Evolutionary conservation across 192 early-diverging fungal species (phyloP), one percentile per base, ranked within the genome.

Genomic region (Funneliformis geosporum): DNA sequence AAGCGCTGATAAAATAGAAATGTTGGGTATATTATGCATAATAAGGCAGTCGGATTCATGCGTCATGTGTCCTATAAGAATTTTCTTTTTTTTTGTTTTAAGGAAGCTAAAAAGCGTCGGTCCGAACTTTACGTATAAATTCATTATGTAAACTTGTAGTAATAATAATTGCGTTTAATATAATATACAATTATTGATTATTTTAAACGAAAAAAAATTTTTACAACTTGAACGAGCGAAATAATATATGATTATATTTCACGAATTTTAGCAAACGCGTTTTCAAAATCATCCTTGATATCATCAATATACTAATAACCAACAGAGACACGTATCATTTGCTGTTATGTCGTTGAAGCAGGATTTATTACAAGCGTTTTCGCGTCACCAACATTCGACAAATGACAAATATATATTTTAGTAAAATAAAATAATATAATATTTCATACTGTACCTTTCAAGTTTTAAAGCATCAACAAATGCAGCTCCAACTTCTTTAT

Each of bases 311-410:
- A 85, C 81, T 97, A 95, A 47, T 96, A 82, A 60, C 96, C 96
- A 74, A 98, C 94, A 23, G 91, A 92, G 12, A 96, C 92, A 76
- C 96, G 91, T 76, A 97, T 88, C 73, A 94, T 83, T 79, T 96
- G 96, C 81, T 94, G 93, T 82, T 98, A 95, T 14, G 95, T 98
- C 8, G 95, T 97, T 38, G 89, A 82, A 25, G 93, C 86, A 11
- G 96, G 94, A 73, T 95, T 92, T 78, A 96, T 95, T 25, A 94
- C 93, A 33, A 98, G 87, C 8, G 95, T 97, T 81, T 94, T 90
- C 12, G 93, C 90, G 84, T 98, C 96, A 73, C 96, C 96, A 25
- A 98, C 94, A 74, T 98, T 98, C 64, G 96, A 95, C 42, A 98
- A 83, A 82, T 97, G 94, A 68, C 66, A 42, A 68, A 12, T 38